These are phyloP conservation scores for Parachaetomium inaequale DNA, from an alignment of 495 filamentous ascomycete genomes.

Conservation along the genomic window DNA sequence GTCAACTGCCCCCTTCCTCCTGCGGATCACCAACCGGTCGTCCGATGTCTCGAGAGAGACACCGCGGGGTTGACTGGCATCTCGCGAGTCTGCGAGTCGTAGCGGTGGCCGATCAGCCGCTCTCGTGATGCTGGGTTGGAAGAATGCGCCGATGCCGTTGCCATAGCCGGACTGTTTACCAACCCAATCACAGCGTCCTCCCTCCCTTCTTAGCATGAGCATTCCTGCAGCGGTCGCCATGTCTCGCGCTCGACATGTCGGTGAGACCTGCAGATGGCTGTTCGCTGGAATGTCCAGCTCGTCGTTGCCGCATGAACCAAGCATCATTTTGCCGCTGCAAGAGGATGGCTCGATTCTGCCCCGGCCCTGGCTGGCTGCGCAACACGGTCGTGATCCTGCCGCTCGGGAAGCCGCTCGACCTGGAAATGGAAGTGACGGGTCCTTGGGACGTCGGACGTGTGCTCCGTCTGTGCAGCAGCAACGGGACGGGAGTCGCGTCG, in stretches of 20 bases:
- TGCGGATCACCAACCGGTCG: not conserved
- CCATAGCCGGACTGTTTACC: constrained; percentile 9
- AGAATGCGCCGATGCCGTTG: constrained; percentile 9
- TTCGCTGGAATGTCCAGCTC: not conserved
- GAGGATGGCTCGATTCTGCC: constrained; percentile 9
- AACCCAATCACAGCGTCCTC: constrained; percentile 9
- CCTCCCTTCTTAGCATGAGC: not conserved
- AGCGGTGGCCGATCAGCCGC: not conserved
- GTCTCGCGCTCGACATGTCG: constrained; percentile 12
- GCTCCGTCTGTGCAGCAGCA: not conserved
- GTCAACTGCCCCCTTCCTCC: not conserved
- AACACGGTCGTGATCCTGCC: constrained; percentile 7
- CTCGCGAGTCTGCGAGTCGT: too few relatives aligned
- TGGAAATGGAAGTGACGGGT: not conserved
- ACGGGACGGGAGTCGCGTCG: not conserved
- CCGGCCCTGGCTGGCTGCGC: not conserved
- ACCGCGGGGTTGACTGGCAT: too few relatives aligned
- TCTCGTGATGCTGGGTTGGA: constrained; percentile 3
- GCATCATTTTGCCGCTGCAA: constrained; percentile 31
- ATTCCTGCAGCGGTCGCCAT: constrained; percentile 12
- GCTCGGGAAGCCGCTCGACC: constrained; percentile 18
- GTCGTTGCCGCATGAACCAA: constrained; percentile 30
- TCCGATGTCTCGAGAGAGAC: not conserved
- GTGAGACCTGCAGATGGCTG: constrained; percentile 18
- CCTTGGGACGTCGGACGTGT: not conserved